Percentiles rank a stretch among this genome's conserved stretches.
These are phyloP conservation scores for Plasmodium fragile DNA, from an alignment of 169 alveolate species.

Conservation along the genomic window DNA sequence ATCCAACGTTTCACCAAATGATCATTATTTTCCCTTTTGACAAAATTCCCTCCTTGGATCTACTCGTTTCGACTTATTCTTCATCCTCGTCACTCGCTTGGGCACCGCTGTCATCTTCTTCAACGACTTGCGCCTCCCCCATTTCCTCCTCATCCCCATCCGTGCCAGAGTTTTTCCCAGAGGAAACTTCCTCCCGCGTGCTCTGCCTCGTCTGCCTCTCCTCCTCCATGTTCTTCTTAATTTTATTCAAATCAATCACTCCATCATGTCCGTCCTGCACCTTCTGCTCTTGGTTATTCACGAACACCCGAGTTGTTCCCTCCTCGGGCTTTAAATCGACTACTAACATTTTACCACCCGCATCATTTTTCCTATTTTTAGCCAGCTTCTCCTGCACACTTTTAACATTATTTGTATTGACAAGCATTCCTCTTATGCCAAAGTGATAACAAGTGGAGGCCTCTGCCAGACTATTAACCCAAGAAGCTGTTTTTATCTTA, in stretches of 20 bases:
- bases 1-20: not conserved
- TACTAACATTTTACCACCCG: not conserved
- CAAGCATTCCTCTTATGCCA: constrained; percentile 44
- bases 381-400: not conserved
- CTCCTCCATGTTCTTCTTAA: constrained; percentile 54
- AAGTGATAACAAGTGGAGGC: constrained; percentile 47
- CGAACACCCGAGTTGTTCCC: constrained; percentile 25
- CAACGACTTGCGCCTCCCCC: constrained; percentile 11
- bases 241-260: constrained; percentile 50
- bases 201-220: constrained; percentile 23
- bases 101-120: not conserved
- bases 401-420: constrained; percentile 20
- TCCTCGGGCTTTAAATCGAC: constrained; percentile 63
- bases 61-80: not conserved
- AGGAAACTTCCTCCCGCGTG: not conserved
- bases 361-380: constrained; percentile 24
- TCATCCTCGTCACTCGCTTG: not conserved
- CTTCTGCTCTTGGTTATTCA: constrained; percentile 31
- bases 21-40: not conserved
- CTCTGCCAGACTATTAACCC: constrained; percentile 64
- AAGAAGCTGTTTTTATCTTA: constrained; percentile 32
- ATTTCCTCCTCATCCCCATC: not conserved
- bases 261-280: constrained; percentile 5
- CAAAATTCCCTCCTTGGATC: not conserved
- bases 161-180: not conserved